Evolutionary conservation across 768 basidiomycete species (phyloP).

Genomic region (Rhizopogon salebrosus): DNA sequence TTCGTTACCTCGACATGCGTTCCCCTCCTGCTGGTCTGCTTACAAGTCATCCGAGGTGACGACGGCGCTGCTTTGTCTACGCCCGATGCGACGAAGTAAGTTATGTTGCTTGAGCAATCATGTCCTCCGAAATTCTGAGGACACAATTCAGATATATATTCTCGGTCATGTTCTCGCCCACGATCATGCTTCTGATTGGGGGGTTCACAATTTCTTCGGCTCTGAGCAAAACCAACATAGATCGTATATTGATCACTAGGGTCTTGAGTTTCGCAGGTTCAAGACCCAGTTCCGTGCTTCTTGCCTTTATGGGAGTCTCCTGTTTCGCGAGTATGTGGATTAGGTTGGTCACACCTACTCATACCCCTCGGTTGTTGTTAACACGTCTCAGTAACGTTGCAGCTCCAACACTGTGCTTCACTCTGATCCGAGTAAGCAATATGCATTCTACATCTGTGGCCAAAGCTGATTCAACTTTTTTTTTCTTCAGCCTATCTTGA

Average conservation of each 20-base stretch:
- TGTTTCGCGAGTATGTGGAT: constrained; percentile 99
- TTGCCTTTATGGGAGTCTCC: constrained; percentile 93
- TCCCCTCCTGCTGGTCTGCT: constrained; percentile 81
- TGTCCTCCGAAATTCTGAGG: constrained; percentile 1
- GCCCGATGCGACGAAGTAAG: constrained; percentile 77
- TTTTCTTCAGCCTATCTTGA: constrained; percentile 73
- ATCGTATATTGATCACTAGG: constrained; percentile 85
- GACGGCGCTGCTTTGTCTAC: constrained; percentile 48
- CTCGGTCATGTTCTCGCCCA: constrained; percentile 93
- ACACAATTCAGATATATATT: constrained; percentile 70
- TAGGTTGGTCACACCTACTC: constrained; percentile 41
- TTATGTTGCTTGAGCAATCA: background rate
- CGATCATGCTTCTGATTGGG: constrained; percentile 96
- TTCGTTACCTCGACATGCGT: constrained; percentile 95
- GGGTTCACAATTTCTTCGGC: constrained; percentile 98
- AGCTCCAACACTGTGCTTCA: constrained; percentile 95
- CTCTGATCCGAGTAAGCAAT: constrained; percentile 77
- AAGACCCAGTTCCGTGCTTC: constrained; percentile 76
- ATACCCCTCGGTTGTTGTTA: background rate
- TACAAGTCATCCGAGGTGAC: constrained; percentile 68
- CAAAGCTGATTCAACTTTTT: constrained; percentile 6
- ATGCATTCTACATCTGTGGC: background rate
- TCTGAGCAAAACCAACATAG: constrained; percentile 91
- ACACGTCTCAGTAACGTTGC: constrained; percentile 74
- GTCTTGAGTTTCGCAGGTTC: constrained; percentile 89